These are phyloP conservation scores for Atkinsonella hypoxylon DNA, from an alignment of 2,329 filamentous ascomycete genomes.

Conservation along the genomic window DNA sequence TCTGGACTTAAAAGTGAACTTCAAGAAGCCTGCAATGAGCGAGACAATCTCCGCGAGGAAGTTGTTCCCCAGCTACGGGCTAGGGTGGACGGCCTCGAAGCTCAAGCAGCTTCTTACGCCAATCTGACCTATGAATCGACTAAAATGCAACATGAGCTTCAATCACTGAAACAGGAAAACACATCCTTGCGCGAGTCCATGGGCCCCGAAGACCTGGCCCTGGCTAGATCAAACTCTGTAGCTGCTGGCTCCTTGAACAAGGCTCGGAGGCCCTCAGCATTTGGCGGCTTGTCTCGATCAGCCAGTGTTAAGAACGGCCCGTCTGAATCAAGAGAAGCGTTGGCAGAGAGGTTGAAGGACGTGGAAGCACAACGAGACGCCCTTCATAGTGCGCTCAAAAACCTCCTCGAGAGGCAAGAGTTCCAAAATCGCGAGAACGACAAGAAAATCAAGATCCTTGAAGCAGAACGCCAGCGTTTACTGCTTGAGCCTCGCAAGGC, in stretches of 20 bases:
- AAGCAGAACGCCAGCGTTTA: constrained; percentile 66
- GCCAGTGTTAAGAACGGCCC: constrained; percentile 39
- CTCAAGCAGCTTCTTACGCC: constrained; percentile 59
- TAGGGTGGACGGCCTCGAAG: constrained; percentile 66
- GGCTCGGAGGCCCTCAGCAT: constrained; percentile 24
- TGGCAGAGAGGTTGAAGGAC: constrained; percentile 77
- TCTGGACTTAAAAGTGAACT: constrained; percentile 74
- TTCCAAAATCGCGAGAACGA: constrained; percentile 72
- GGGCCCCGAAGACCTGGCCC: constrained; percentile 12
- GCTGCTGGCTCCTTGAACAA: constrained; percentile 39
- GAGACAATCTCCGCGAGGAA: constrained; percentile 84
- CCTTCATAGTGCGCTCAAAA: constrained; percentile 75
- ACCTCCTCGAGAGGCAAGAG: constrained; percentile 73
- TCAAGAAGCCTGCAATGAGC: constrained; percentile 70
- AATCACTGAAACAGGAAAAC: constrained; percentile 57
- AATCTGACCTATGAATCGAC: constrained; percentile 68
- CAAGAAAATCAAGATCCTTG: constrained; percentile 66
- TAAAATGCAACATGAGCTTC: constrained; percentile 78
- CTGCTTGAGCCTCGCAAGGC: constrained; percentile 56
- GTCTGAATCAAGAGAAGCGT: constrained; percentile 51
- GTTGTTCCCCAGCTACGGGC: constrained; percentile 68
- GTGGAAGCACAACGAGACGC: constrained; percentile 90
- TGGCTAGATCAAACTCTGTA: constrained; percentile 56
- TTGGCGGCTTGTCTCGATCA: constrained; percentile 43
- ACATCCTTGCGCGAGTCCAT: constrained; percentile 37